These are phyloP conservation scores for Extremus antarcticus DNA, from an alignment of 495 filamentous ascomycete species.

Conservation along the genomic window DNA sequence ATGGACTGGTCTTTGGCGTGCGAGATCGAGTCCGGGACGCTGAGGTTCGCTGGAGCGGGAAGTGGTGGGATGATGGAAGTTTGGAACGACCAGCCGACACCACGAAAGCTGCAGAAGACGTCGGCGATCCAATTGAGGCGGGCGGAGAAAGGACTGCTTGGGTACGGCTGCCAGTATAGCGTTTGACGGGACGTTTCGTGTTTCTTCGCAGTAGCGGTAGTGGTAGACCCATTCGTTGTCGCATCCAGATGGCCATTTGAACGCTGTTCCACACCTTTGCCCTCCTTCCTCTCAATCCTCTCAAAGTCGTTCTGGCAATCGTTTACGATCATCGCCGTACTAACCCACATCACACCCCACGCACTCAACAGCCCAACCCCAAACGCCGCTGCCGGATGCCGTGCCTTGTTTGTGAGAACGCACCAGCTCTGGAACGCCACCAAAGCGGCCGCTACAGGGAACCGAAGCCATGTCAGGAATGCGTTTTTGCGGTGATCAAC, in stretches of 20 bases:
- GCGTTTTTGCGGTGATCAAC: conserved; percentile 45
- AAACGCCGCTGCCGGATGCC: conserved; percentile 52
- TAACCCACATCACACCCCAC: conserved; percentile 58
- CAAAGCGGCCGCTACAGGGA: conserved; percentile 31
- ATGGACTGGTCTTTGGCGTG: neutral
- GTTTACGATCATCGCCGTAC: conserved; percentile 51
- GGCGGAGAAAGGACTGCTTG: conserved; percentile 40
- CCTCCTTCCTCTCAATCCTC: conserved; percentile 43
- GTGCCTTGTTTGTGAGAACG: conserved; percentile 33
- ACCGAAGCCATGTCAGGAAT: conserved; percentile 40
- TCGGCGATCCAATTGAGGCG: conserved; percentile 65
- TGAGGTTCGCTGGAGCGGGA: conserved; percentile 37
- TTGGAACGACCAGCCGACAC: conserved; percentile 70
- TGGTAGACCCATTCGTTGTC: neutral
- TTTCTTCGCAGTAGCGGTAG: neutral
- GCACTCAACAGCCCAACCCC: conserved; percentile 52
- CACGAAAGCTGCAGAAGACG: conserved; percentile 56
- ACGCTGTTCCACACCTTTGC: neutral
- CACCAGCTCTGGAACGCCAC: conserved; percentile 35
- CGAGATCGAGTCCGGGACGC: neutral
- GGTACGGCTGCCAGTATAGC: conserved; percentile 60
- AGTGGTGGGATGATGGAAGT: conserved; percentile 48
- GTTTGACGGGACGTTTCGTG: neutral
- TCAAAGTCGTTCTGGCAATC: conserved; percentile 55
- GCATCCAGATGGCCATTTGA: neutral